These are phyloP conservation scores for Coemansia sp. DNA, from an alignment of 192 early-diverging fungal species.

Conservation along the genomic window DNA sequence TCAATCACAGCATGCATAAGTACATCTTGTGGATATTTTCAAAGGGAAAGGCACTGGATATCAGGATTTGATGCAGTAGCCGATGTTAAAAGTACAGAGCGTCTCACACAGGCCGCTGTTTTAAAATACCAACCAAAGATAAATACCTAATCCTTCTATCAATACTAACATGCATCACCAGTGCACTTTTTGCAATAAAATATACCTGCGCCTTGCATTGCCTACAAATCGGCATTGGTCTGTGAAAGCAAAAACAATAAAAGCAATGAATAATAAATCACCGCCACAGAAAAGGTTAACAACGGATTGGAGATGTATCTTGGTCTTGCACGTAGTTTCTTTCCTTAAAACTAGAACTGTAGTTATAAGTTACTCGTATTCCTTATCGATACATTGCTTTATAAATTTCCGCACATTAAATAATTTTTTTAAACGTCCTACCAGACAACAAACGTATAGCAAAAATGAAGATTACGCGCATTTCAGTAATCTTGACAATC, in stretches of 20 bases:
- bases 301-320: background rate
- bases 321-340: no score
- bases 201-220: background rate
- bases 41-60: no score
- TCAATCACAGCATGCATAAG: no score
- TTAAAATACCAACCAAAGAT: no score
- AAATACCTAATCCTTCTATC: no score
- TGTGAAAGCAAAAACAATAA: background rate
- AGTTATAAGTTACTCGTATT: background rate
- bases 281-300: background rate
- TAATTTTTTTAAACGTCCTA: background rate
- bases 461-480: constrained; percentile 20
- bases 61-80: no score
- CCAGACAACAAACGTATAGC: background rate
- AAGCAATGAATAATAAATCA: background rate
- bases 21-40: no score
- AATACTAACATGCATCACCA: no score
- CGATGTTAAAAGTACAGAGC: no score
- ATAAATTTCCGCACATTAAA: background rate
- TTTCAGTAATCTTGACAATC: constrained; percentile 2
- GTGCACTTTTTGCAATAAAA: background rate
- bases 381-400: background rate
- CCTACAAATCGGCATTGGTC: background rate
- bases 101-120: no score
- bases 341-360: no score